phyloP scores from a whole-genome alignment of 1,139 yeast species.

The Pichia inconspicua region DNA sequence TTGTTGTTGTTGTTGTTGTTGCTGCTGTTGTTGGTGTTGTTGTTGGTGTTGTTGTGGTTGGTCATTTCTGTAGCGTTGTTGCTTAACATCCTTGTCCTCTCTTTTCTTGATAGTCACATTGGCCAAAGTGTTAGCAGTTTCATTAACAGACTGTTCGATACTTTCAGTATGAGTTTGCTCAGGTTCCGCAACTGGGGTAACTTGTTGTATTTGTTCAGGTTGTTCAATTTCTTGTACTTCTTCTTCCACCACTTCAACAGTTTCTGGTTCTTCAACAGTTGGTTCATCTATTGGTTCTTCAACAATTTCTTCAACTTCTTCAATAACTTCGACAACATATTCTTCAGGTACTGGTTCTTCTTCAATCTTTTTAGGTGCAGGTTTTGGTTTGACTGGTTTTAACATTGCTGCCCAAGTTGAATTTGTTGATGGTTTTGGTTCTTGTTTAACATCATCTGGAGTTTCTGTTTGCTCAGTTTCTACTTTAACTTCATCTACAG shows the following conservation, averaged over 20 bases:
- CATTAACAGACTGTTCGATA: conserved; percentile 1
- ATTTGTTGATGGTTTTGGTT: background rate
- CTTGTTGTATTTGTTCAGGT: conserved; percentile 9
- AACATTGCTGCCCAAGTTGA: conserved; percentile 26
- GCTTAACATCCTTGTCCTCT: conserved; percentile 7
- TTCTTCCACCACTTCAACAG: conserved; percentile 40
- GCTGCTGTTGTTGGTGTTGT: conserved; percentile 18
- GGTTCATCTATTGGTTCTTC: conserved; percentile 9
- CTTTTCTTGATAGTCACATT: background rate
- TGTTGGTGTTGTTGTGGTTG: conserved; percentile 10
- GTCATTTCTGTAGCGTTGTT: conserved; percentile 5
- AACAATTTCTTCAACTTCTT: conserved; percentile 16
- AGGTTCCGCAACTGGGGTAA: conserved; percentile 11
- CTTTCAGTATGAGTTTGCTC: conserved; percentile 6
- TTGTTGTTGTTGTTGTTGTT: conserved; percentile 9
- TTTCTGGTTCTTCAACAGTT: conserved; percentile 13
- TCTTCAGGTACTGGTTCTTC: conserved; percentile 15
- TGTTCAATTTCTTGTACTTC: conserved; percentile 37
- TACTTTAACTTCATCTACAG: background rate
- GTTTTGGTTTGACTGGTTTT: conserved; percentile 20
- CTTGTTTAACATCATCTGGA: conserved; percentile 1
- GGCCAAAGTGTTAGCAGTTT: background rate
- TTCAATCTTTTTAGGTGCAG: conserved; percentile 11
- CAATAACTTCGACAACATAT: conserved; percentile 11
- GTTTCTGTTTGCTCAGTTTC: background rate